These are phyloP conservation scores for Bipolaris bicolor DNA, from an alignment of 2,329 filamentous ascomycete species.

Conservation along the genomic window DNA sequence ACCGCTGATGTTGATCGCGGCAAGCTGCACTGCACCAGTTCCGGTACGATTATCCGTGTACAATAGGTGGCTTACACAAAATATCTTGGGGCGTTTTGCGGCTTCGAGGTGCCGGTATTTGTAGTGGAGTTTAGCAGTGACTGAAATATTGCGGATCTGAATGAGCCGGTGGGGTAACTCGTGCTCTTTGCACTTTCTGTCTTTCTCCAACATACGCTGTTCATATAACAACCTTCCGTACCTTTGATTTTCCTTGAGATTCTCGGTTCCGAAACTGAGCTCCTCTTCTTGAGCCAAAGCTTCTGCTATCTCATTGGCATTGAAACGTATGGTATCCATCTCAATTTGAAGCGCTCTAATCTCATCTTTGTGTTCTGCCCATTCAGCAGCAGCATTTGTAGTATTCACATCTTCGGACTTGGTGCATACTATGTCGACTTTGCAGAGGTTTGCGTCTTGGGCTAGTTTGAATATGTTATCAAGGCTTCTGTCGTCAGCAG, in stretches of 20 bases:
- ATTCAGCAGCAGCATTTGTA: constrained; percentile 11
- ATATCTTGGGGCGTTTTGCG: background rate
- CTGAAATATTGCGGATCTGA: background rate
- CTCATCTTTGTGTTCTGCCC: background rate
- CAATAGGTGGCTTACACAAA: background rate
- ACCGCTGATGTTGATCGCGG: background rate
- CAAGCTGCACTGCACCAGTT: background rate
- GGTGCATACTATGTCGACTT: constrained; percentile 32
- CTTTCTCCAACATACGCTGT: background rate
- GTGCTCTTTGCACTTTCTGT: too few species aligned
- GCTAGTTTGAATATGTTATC: constrained; percentile 52
- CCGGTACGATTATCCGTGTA: background rate
- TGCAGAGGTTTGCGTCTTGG: constrained; percentile 45
- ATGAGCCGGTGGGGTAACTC: background rate
- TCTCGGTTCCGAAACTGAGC: background rate
- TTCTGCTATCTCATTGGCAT: background rate
- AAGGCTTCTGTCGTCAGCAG: constrained; percentile 52
- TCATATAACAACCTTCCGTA: too few species aligned
- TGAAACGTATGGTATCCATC: background rate
- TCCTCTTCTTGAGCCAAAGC: too few species aligned
- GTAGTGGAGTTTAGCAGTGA: background rate
- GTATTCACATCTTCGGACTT: constrained; percentile 24
- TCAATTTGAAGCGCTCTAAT: background rate
- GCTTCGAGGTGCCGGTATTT: background rate
- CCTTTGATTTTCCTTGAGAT: background rate